Evolutionary conservation across 768 basidiomycete species (phyloP), one percentile per base, ranked within the genome.

Genomic region (Epithele typhae): DNA sequence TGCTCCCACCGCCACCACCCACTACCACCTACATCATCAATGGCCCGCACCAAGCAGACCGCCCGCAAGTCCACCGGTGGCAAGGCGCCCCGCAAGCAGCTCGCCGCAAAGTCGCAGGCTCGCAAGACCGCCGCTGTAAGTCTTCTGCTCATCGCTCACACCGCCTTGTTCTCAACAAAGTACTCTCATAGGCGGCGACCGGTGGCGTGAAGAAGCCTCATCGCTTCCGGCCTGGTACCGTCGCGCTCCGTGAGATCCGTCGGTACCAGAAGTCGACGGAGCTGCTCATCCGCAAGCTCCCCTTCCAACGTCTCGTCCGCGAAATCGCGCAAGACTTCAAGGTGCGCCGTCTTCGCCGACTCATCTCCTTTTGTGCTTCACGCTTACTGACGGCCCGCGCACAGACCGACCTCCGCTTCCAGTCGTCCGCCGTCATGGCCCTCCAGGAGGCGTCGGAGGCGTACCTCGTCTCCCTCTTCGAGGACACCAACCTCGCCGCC

Each of bases 41-140:
- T 85, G 83, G 82, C 83, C 39, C 83, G 83, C 47, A 85, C 82
- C 45, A 83, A 85, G 68, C 82, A 85, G 73, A 84, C 82, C 43
- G 82, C 82, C 40, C 82, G 82, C 72, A 85, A 85, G 69, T 82
- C 82, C 40, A 85, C 83, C 46, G 83, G 82, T 76, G 82, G 82
- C 78, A 79, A 81, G 63, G 78, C 79, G 5, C 82, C 79, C 40
- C 82, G 82, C 71, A 84, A 84, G 65, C 82, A 84, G 64, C 75
- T 84, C 45, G 82, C 82, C 45, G 73, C 79, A 56, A 81, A 81
- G 69, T 82, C 79, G 2, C 54, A 65, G 36, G 79, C 79, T 2
- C 76, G 81, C 48, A 82, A 83, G 68, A 81, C 80, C 44, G 69
- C 78, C 17, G 76, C 78, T 57, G 30, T 56, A 38, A 30, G 48